A percentile compares a stretch with the other conserved stretches of the same genome.
Conservation (phyloP, 1,139 yeast genomes). For the Suhomyces anneliseae region DNA sequence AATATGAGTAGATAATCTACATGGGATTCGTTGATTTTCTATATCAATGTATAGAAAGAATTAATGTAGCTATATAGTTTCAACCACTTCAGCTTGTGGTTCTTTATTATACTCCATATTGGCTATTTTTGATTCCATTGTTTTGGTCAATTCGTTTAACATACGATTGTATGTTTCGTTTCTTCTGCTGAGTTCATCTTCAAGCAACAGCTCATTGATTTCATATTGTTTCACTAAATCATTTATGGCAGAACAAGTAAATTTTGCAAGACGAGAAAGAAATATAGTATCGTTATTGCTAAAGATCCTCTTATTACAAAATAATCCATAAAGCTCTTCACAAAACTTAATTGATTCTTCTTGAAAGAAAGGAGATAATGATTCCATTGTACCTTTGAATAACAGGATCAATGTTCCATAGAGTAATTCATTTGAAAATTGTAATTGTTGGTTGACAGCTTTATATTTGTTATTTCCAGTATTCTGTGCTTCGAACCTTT, state of each 20-base stretch:
- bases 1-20: neutral
- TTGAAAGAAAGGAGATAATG: constrained; percentile 21
- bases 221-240: constrained; percentile 22
- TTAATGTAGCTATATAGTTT: too few relatives aligned
- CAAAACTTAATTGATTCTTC: constrained; percentile 21
- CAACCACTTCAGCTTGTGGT: too few relatives aligned
- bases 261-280: constrained; percentile 17
- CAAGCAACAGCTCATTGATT: constrained; percentile 19
- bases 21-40: neutral
- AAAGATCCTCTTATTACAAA: constrained; percentile 12
- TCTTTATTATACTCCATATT: neutral
- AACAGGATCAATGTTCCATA: constrained; percentile 1
- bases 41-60: too few relatives aligned
- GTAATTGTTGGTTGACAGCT: neutral
- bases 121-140: constrained; percentile 13
- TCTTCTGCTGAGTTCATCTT: constrained; percentile 15
- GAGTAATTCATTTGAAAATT: constrained; percentile 1
- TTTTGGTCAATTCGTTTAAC: constrained; percentile 7
- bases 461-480: neutral
- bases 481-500: neutral
- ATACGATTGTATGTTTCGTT: neutral
- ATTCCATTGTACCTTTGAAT: neutral
- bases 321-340: constrained; percentile 13
- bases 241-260: constrained; percentile 19
- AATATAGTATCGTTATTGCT: constrained; percentile 12